Conservation (phyloP, 192 early-diverging fungal species). For the Entomortierella chlamydospora region DNA sequence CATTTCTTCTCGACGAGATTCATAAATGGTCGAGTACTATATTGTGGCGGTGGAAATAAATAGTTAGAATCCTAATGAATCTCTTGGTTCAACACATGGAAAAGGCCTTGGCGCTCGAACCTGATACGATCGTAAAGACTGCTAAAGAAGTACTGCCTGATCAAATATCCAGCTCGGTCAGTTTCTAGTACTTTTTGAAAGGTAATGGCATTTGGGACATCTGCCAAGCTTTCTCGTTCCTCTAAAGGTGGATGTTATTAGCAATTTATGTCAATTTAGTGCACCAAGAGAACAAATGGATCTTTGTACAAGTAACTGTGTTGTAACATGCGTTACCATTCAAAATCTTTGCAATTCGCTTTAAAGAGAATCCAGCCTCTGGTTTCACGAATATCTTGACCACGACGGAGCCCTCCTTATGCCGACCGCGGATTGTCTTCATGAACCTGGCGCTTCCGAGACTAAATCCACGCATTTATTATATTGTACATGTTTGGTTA, state of each 20-base stretch:
- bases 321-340: constrained; percentile 57
- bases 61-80: neutral
- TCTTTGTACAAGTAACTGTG: neutral
- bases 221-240: constrained; percentile 70
- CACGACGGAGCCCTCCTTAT: constrained; percentile 84
- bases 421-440: constrained; percentile 91
- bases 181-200: constrained; percentile 89
- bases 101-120: constrained; percentile 29
- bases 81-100: too few relatives aligned
- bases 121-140: constrained; percentile 98
- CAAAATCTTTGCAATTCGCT: constrained; percentile 63
- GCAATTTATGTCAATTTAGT: neutral
- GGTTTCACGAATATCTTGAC: constrained; percentile 96
- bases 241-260: constrained; percentile 45
- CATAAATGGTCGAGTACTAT: constrained; percentile 93
- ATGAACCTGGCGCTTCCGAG: constrained; percentile 93
- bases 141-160: constrained; percentile 89
- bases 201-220: constrained; percentile 82
- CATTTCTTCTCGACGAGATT: constrained; percentile 90
- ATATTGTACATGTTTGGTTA: constrained; percentile 5
- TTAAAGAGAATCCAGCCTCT: constrained; percentile 68
- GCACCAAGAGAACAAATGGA: neutral
- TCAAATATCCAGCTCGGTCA: constrained; percentile 88
- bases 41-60: neutral
- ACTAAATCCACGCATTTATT: constrained; percentile 47